These are phyloP conservation scores for Rhodosporidiobolus odoratus DNA, from an alignment of 768 basidiomycete genomes.

Conservation along the genomic window DNA sequence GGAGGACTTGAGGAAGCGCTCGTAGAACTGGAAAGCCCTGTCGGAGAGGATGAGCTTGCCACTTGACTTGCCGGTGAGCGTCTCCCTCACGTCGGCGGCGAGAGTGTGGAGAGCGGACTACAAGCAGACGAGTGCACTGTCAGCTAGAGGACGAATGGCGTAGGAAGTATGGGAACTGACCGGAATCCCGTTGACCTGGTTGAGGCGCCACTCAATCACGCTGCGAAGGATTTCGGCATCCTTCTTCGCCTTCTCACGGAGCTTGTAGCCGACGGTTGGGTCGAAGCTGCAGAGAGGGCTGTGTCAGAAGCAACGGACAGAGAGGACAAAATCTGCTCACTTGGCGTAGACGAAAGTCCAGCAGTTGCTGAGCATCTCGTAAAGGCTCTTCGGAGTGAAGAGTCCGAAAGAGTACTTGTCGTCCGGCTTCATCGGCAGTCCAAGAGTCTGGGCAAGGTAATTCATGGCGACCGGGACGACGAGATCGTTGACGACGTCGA, in stretches of 20 bases:
- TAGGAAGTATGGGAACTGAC: background rate
- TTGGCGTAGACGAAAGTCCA: conserved; percentile 22
- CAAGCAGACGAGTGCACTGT: background rate
- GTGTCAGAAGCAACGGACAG: background rate
- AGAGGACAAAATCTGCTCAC: background rate
- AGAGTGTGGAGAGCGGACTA: background rate
- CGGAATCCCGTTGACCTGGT: background rate
- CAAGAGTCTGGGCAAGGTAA: conserved; percentile 15
- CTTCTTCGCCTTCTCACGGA: conserved; percentile 16
- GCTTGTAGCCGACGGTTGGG: conserved; percentile 16
- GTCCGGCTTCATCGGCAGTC: conserved; percentile 29
- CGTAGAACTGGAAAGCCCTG: conserved; percentile 9
- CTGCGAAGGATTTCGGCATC: background rate
- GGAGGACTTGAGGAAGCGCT: background rate
- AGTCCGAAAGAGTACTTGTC: conserved; percentile 22
- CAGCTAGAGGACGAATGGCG: background rate
- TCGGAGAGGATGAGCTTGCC: background rate
- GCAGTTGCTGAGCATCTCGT: conserved; percentile 20
- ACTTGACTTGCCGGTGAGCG: conserved; percentile 1
- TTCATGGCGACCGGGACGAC: conserved; percentile 58
- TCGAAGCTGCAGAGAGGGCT: conserved; percentile 3
- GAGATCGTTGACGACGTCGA: conserved; percentile 65
- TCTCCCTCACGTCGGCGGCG: background rate
- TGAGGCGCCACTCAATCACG: conserved; percentile 11
- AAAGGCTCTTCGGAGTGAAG: conserved; percentile 10